A percentile compares a stretch with the other conserved stretches of the same genome.
Conservation (phyloP, 1,284 basidiomycete species). For the Ganoderma sinense region DNA sequence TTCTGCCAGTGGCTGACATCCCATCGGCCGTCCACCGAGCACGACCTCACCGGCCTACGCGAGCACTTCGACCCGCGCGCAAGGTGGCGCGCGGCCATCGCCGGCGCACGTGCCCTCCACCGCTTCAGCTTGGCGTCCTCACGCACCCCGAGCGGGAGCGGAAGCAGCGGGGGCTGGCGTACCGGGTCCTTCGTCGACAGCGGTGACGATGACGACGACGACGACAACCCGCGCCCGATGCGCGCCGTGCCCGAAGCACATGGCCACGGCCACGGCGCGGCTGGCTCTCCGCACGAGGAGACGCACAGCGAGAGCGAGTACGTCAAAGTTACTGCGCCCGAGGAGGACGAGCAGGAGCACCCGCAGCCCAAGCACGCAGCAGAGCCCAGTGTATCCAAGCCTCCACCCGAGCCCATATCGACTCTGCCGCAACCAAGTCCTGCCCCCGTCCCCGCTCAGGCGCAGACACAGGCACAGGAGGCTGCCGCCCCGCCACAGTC, state of each 20-base stretch:
- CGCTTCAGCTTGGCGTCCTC: slow-evolving; percentile 38
- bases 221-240: slow-evolving; percentile 26
- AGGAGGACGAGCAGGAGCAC: slow-evolving; percentile 32
- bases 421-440: slow-evolving; percentile 18
- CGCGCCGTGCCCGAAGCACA: background rate
- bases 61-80: slow-evolving; percentile 80
- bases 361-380: background rate
- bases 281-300: background rate
- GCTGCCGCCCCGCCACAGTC: slow-evolving; percentile 5
- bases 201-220: slow-evolving; percentile 41
- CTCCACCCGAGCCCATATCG: slow-evolving; percentile 35
- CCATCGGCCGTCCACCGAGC: slow-evolving; percentile 64
- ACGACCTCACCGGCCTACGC: slow-evolving; percentile 79
- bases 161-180: slow-evolving; percentile 38
- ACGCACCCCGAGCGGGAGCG: slow-evolving; percentile 18
- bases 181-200: slow-evolving; percentile 23
- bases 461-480: background rate
- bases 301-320: slow-evolving; percentile 38
- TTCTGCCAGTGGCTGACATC: slow-evolving; percentile 70
- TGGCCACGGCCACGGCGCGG: background rate
- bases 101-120: slow-evolving; percentile 63
- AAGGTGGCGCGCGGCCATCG: slow-evolving; percentile 75
- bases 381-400: slow-evolving; percentile 21
- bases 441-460: slow-evolving; percentile 12
- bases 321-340: slow-evolving; percentile 36